These are phyloP conservation scores for Pholiota molesta DNA, from an alignment of 768 basidiomycete genomes.

Conservation along the genomic window DNA sequence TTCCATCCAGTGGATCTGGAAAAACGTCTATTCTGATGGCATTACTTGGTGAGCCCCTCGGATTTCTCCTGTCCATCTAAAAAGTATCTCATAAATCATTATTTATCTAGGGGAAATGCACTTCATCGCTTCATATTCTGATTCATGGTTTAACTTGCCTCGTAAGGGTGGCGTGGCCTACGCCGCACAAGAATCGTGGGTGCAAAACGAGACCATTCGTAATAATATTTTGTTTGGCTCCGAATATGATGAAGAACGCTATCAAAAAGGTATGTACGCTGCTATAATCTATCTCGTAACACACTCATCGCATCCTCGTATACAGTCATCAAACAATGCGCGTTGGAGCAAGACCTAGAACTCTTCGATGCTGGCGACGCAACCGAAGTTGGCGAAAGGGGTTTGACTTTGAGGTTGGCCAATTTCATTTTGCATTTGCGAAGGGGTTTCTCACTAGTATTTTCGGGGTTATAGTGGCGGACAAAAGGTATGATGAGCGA, in stretches of 20 bases:
- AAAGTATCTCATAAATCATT: background rate
- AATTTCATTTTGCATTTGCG: background rate
- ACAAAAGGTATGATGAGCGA: constrained; percentile 1
- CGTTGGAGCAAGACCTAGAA: constrained; percentile 70
- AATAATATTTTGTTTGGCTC: constrained; percentile 83
- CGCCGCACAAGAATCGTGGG: constrained; percentile 83
- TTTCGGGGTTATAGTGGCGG: background rate
- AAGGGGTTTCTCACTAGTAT: background rate
- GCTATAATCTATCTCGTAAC: background rate
- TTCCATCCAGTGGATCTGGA: background rate
- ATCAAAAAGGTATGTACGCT: constrained; percentile 46
- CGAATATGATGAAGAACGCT: constrained; percentile 73
- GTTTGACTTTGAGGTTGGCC: constrained; percentile 46
- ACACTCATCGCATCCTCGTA: background rate
- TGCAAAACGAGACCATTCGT: constrained; percentile 74
- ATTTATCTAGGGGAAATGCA: constrained; percentile 61
- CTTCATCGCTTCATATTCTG: constrained; percentile 48
- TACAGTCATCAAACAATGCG: constrained; percentile 64
- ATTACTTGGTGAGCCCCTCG: background rate
- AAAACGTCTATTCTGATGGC: constrained; percentile 56
- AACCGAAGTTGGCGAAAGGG: constrained; percentile 72
- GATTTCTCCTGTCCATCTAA: background rate
- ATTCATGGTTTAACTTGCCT: constrained; percentile 70
- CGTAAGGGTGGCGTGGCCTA: constrained; percentile 69
- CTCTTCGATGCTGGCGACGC: constrained; percentile 63